These are phyloP conservation scores for Pestalotiopsis sp. DNA, from an alignment of 2,329 filamentous ascomycete species.

Conservation along the genomic window DNA sequence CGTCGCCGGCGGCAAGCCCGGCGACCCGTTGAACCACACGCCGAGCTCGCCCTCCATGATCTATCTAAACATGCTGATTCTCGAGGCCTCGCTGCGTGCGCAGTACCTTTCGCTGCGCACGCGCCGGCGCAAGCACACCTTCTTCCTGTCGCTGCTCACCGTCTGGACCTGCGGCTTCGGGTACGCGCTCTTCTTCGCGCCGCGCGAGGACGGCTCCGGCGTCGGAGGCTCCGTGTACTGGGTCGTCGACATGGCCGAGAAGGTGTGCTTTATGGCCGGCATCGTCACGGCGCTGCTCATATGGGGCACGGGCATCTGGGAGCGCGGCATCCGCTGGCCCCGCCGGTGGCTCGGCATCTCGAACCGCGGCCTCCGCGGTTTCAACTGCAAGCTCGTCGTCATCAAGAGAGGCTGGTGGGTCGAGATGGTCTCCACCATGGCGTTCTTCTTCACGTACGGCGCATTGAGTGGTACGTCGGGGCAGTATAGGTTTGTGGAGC, in stretches of 20 bases:
- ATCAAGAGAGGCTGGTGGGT: slow-evolving; percentile 80
- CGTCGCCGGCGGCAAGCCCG: slow-evolving; percentile 42
- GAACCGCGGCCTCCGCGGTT: slow-evolving; percentile 84
- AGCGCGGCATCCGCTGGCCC: slow-evolving; percentile 91
- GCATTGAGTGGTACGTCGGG: slow-evolving; percentile 67
- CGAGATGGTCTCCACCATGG: slow-evolving; percentile 71
- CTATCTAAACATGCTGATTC: slow-evolving; percentile 95
- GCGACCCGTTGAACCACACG: slow-evolving; percentile 75
- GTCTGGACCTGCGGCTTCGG: slow-evolving; percentile 83
- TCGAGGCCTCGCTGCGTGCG: slow-evolving; percentile 88
- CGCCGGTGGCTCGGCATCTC: slow-evolving; percentile 85
- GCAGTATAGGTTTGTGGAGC: slow-evolving; percentile 78
- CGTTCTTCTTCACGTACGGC: slow-evolving; percentile 77
- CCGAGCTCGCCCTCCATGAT: slow-evolving; percentile 95
- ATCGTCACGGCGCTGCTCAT: slow-evolving; percentile 83
- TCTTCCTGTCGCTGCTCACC: slow-evolving; percentile 79
- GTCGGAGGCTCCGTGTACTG: slow-evolving; percentile 95
- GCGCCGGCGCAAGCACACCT: slow-evolving; percentile 86
- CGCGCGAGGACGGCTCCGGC: slow-evolving; percentile 89
- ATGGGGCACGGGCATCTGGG: slow-evolving; percentile 96
- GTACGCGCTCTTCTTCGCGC: slow-evolving; percentile 90
- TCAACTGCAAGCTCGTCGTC: slow-evolving; percentile 96
- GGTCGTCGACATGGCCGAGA: slow-evolving; percentile 88
- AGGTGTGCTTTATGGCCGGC: slow-evolving; percentile 88
- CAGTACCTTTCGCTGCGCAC: slow-evolving; percentile 91